A percentile compares a stretch with the other conserved stretches of the same genome.
These are phyloP conservation scores for Vigna mungo DNA, from an alignment of 306 rosid species.

Conservation along the genomic window DNA sequence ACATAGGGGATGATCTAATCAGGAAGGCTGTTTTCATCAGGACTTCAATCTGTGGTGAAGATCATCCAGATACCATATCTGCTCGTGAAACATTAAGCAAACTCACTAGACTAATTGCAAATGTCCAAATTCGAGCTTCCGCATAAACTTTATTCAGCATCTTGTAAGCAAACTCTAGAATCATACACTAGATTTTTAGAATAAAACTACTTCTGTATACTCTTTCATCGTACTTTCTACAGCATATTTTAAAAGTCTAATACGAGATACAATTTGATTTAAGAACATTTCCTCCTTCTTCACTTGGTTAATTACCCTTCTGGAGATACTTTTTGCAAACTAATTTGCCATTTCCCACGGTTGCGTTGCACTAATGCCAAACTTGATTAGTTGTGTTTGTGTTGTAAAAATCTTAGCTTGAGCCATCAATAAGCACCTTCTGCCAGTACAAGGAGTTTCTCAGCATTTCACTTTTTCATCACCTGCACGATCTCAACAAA, in stretches of 20 bases:
- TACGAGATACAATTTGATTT: conserved; percentile 34
- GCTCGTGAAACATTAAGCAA: conserved; percentile 84
- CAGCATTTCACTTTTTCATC: too few relatives aligned
- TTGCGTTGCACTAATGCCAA: conserved; percentile 6
- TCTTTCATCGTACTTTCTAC: conserved; percentile 44
- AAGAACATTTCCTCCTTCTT: conserved; percentile 3
- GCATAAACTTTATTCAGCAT: conserved; percentile 55
- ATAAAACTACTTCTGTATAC: conserved; percentile 58
- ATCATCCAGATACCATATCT: conserved; percentile 78
- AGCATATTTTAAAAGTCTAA: conserved; percentile 43
- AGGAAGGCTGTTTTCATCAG: conserved; percentile 83
- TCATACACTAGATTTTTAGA: conserved; percentile 53
- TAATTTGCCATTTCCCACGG: neutral
- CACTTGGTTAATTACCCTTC: neutral
- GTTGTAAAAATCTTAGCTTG: neutral
- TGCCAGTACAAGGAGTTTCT: neutral
- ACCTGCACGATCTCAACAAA: neutral
- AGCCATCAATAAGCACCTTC: neutral
- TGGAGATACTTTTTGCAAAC: conserved; percentile 1
- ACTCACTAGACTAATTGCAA: conserved; percentile 80
- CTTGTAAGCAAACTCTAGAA: conserved; percentile 56
- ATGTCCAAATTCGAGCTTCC: conserved; percentile 68
- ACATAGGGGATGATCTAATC: conserved; percentile 79
- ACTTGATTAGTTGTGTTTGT: neutral
- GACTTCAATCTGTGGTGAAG: conserved; percentile 84